phyloP scores from a whole-genome alignment of 345 rosid genomes.

The Eucalyptus brandiana region DNA sequence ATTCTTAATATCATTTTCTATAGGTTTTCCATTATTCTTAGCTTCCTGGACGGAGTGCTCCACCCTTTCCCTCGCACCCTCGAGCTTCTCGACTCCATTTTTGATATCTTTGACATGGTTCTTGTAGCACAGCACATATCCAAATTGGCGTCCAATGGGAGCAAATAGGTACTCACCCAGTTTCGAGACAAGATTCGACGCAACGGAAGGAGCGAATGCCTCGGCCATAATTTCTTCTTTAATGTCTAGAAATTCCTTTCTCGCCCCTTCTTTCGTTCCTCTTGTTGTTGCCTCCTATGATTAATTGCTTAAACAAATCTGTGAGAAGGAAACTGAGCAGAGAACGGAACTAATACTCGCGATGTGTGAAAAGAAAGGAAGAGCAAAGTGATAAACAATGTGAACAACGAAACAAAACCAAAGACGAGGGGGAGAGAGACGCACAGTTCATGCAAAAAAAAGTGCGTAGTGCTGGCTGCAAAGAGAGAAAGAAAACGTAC shows the following conservation, averaged over 20 bases:
- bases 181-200: not conserved
- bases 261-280: no score
- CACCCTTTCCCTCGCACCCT: not conserved
- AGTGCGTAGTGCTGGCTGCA: no score
- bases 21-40: rapidly evolving
- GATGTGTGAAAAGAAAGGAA: not conserved
- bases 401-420: not conserved
- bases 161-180: not conserved
- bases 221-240: not conserved
- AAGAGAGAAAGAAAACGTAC: no score
- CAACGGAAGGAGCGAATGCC: no score
- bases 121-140: not conserved
- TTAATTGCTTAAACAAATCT: no score
- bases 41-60: rapidly evolving
- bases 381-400: not conserved
- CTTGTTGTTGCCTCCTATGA: not conserved
- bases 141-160: not conserved
- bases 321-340: not conserved
- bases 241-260: no score
- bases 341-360: not conserved
- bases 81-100: not conserved
- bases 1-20: rapidly evolving
- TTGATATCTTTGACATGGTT: not conserved
- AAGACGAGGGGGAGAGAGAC: no score
- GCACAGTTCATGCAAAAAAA: no score